Base-by-base conservation (phyloP, 345 rosid genomes). In the Salix arbutifolia region DNA sequence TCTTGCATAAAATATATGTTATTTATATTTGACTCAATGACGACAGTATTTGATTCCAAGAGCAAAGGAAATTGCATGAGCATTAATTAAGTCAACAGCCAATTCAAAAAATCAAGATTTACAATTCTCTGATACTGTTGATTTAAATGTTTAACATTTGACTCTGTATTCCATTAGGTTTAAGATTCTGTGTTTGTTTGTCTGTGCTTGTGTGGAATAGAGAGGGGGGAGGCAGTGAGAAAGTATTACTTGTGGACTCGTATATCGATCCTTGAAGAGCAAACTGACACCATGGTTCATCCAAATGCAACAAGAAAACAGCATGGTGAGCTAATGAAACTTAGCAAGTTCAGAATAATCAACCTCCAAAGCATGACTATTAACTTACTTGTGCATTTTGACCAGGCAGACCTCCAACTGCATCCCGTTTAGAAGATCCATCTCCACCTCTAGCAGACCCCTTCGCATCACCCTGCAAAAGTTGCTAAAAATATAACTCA, bases 361-460 rank as follows among this genome's bases (percentile, higher is more conserved):
- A 46, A 67, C 67, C 44, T 60, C 37, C 33, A 38, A 75, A 78
- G 70, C 21, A 53, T 23, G 56, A 28, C 52, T 70, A 48, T 30
- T 40, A 53, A 62, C 17, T 71, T 76, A 90, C 93, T 90, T 89
- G 91, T 66, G 81, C 66, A 61, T 88, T 90, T 74, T 85, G 91
- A 73, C 76, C 88, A 67, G 90, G 74, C 67, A 86, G 77, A 77
- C 78, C 85, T 30, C 88, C 90, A 66, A 73, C 80, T 18, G 84
- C 73, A 73, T 91, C 96, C 71, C 94, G 89, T 70, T 77, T 85
- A 65, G 80, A 84, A 77, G 86, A 81, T 61, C 89, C 88, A 50
- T 91, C 93, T 70, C 91, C 93, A 72, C 83, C 85, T 82, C 92
- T 86, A 42, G 85, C 89, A 38, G 93, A 86, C 79, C 93, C 96